Evolutionary conservation across 1,284 basidiomycete genomes (phyloP).

Genomic region (Leccinum insolens): DNA sequence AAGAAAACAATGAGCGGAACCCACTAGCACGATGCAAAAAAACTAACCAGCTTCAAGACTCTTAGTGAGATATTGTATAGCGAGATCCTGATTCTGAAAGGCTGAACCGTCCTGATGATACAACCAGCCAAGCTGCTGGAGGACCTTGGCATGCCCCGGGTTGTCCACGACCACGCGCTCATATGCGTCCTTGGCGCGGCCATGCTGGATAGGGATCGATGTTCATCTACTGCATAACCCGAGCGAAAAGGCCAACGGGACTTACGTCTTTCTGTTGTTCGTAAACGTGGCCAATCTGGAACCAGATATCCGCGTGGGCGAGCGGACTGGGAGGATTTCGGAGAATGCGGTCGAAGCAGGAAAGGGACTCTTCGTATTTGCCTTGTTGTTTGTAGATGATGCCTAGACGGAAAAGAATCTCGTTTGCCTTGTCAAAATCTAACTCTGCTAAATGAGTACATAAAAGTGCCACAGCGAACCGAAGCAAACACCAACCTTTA

Average conservation of each 20-base stretch:
- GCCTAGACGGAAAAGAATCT: conserved; percentile 96
- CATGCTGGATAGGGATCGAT: conserved; percentile 58
- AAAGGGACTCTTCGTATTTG: conserved; percentile 84
- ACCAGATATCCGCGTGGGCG: conserved; percentile 98
- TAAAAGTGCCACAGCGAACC: conserved; percentile 20
- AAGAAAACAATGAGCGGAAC: conserved; percentile 9
- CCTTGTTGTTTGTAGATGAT: conserved; percentile 99
- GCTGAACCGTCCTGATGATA: conserved; percentile 94
- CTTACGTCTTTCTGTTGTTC: conserved; percentile 95
- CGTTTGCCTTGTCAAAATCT: conserved; percentile 99
- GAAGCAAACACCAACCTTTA: conserved; percentile 64
- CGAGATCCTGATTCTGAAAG: conserved; percentile 95
- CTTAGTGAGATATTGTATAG: conserved; percentile 77
- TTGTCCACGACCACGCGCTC: conserved; percentile 96
- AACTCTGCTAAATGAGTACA: conserved; percentile 45
- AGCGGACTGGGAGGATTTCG: conserved; percentile 94
- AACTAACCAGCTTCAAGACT: too few relatives aligned
- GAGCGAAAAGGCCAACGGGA: neutral
- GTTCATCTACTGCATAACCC: conserved; percentile 3
- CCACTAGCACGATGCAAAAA: neutral
- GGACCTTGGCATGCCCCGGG: conserved; percentile 93
- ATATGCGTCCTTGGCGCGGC: conserved; percentile 90
- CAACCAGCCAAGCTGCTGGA: conserved; percentile 97
- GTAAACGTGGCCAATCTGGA: conserved; percentile 99
- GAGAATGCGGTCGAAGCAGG: conserved; percentile 96